A percentile compares a stretch with the other conserved stretches of the same genome.
Conservation (phyloP, 768 basidiomycete species). For the Heimioporus sp. region DNA sequence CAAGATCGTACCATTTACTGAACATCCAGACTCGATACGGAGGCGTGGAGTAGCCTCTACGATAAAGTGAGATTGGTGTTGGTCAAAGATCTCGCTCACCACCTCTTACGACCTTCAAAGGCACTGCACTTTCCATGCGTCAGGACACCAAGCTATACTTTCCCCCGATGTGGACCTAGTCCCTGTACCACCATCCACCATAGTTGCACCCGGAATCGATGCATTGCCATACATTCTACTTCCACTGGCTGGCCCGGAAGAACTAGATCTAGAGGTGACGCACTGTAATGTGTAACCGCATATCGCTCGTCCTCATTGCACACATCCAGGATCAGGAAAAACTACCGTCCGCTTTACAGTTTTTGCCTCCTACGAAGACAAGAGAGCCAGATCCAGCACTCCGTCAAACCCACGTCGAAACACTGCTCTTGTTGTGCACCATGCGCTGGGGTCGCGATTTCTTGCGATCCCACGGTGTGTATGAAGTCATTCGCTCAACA, state of each 20-base stretch:
- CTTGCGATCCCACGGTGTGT: constrained; percentile 77
- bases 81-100: constrained; percentile 10
- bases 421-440: constrained; percentile 83
- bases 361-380: constrained; percentile 80
- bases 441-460: constrained; percentile 87
- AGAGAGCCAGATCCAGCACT: constrained; percentile 78
- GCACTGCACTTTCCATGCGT: constrained; percentile 73
- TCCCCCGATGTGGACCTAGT: constrained; percentile 58
- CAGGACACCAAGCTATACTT: constrained; percentile 70
- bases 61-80: constrained; percentile 62
- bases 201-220: constrained; percentile 72
- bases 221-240: constrained; percentile 82
- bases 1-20: constrained; percentile 84
- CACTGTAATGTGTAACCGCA: neutral
- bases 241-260: constrained; percentile 93
- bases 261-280: constrained; percentile 84
- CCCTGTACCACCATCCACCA: constrained; percentile 55
- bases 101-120: constrained; percentile 36
- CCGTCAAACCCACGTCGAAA: constrained; percentile 85
- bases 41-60: constrained; percentile 84
- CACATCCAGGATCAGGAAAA: constrained; percentile 79
- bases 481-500: constrained; percentile 75
- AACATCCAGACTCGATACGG: constrained; percentile 83
- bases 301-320: neutral
- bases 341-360: constrained; percentile 80